These are phyloP conservation scores for Alternaria arborescens DNA, from an alignment of 2,329 filamentous ascomycete species.

Conservation along the genomic window DNA sequence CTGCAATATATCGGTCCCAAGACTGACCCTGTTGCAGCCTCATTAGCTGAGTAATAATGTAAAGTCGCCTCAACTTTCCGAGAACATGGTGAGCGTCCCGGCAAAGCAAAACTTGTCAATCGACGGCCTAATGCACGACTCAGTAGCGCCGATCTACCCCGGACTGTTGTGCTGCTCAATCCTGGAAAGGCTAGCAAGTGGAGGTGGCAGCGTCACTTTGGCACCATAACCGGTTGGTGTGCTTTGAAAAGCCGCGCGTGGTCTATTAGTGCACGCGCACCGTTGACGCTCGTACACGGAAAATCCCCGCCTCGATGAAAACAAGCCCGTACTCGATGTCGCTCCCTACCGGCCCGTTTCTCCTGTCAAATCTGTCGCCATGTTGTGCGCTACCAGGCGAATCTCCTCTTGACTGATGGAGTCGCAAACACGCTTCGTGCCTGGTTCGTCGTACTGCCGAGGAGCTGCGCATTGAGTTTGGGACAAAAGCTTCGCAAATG, in stretches of 20 bases:
- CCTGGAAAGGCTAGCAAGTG: conserved; percentile 18
- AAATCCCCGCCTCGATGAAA: conserved; percentile 6
- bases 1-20: neutral
- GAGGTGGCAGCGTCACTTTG: conserved; percentile 21
- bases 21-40: neutral
- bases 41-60: neutral
- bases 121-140: conserved; percentile 2
- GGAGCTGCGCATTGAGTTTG: conserved; percentile 4
- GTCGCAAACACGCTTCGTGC: neutral
- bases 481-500: conserved; percentile 21
- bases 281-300: conserved; percentile 4
- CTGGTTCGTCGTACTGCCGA: neutral
- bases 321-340: neutral
- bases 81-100: neutral
- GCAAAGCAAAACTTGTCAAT: neutral
- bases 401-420: neutral
- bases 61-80: conserved; percentile 1
- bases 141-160: conserved; percentile 25
- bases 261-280: conserved; percentile 6
- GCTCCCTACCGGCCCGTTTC: conserved; percentile 5
- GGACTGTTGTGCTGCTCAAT: conserved; percentile 14
- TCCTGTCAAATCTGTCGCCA: conserved; percentile 3
- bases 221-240: conserved; percentile 1
- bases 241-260: conserved; percentile 4
- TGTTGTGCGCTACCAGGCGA: neutral